Evolutionary conservation across 164 flowering plant genomes (phyloP), one percentile per base, ranked within the genome.

Genomic region (Echeveria elegans): DNA sequence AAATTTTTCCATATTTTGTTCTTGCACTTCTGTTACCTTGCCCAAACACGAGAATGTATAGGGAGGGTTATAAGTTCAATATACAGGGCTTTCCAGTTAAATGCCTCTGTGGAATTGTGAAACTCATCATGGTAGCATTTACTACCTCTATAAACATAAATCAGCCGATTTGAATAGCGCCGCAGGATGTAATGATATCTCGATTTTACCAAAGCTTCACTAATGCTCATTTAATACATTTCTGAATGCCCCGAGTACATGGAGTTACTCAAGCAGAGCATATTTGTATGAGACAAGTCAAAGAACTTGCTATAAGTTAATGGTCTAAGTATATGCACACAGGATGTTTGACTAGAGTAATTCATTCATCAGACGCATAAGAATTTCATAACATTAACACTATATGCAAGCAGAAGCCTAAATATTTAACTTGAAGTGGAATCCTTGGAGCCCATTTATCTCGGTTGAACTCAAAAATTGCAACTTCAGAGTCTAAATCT

Each of bases 361-460:
- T 56, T 28, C 18, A 56, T 28, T 11, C 6, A 28, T 56, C 32
- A 24, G 61, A 56, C 19, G 18, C 30, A 56, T 0, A 56, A 56
- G 61, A 56, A 26, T 5, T 43, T 16, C 18, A 11, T 56, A 28
- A 28, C 31, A 56, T 12, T 11, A 26, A 12, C 11, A 28, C 5
- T 56, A 1, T 7, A 32, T 5, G 19, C 61, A 28, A 14, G 61
- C 1, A 50, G 56, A 50, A 50, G 6, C 12, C 5, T 63, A 56
- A 56, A 19, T 12, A 63, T 36, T 63, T 61, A 92, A 97, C 98
- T 88, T 85, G 90, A 82, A 83, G 88, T 73, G 79, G 89, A 74
- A 94, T 85, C 74, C 89, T 78, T 4, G 97, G 96, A 26, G 74
- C 72, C 82, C 79, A 83, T 19, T 76, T 80, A 66, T 89, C 93